Conservation (phyloP, 108 stramenopile genomes). For the Poteriospumella lacustris region DNA sequence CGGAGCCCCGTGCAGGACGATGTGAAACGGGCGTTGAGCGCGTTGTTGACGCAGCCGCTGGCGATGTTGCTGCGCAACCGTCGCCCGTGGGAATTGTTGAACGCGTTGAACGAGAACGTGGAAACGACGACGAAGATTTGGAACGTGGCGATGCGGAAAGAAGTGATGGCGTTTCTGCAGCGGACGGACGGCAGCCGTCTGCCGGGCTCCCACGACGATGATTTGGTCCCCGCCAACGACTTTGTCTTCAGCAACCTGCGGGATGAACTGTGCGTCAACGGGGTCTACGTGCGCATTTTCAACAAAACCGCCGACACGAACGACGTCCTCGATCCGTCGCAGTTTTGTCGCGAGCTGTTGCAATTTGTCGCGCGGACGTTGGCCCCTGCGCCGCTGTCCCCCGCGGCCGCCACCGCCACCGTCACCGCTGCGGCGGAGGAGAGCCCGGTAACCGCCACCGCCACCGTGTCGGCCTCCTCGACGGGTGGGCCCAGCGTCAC, state of each 20-base stretch:
- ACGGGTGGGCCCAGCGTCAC: too few relatives aligned
- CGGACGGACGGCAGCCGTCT: constrained; percentile 1
- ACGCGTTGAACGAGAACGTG: constrained; percentile 56
- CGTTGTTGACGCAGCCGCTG: constrained; percentile 59
- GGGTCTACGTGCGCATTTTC: constrained; percentile 66
- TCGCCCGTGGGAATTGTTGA: constrained; percentile 55
- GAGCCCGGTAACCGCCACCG: not conserved
- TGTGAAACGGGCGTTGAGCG: constrained; percentile 46
- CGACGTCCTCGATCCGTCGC: constrained; percentile 46
- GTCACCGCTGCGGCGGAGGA: not conserved
- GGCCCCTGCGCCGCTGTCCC: not conserved
- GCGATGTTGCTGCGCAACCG: constrained; percentile 60
- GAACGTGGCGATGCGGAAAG: constrained; percentile 65
- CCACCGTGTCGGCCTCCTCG: constrained; percentile 52
- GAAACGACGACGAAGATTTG: constrained; percentile 64
- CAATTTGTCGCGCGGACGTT: constrained; percentile 33
- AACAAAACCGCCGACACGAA: constrained; percentile 51
- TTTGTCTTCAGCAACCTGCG: constrained; percentile 54
- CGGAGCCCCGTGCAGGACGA: constrained; percentile 43
- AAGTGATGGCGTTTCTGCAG: constrained; percentile 51
- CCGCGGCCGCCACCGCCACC: not conserved
- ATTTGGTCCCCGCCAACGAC: constrained; percentile 46
- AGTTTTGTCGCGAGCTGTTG: constrained; percentile 52
- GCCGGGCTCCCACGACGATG: not conserved
- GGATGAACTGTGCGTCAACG: constrained; percentile 60